A percentile compares a stretch with the other conserved stretches of the same genome.
phyloP scores from a whole-genome alignment of 2,329 filamentous ascomycete genomes.

The Chaetomiaceae sp. region DNA sequence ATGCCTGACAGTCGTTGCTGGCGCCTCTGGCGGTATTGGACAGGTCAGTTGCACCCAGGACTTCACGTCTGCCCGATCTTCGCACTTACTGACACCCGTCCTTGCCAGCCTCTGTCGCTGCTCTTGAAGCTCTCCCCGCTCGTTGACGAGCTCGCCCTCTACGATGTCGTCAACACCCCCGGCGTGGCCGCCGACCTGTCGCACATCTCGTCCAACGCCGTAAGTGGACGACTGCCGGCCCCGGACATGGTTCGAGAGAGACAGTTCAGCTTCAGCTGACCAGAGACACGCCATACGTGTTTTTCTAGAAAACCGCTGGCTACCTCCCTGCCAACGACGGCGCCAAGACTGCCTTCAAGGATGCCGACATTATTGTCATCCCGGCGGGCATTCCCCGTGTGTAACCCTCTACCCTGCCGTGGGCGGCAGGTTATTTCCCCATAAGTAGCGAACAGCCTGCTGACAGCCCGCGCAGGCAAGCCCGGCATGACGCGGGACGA shows the following conservation, averaged over 20 bases:
- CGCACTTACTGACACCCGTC: slow-evolving; percentile 23
- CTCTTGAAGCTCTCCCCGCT: slow-evolving; percentile 86
- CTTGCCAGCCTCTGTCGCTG: slow-evolving; percentile 77
- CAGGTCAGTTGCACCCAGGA: slow-evolving; percentile 78
- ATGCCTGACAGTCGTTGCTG: slow-evolving; percentile 63
- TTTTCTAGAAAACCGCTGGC: slow-evolving; percentile 72
- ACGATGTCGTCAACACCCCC: slow-evolving; percentile 98
- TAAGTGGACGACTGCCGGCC: slow-evolving; percentile 32
- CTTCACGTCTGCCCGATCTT: no score
- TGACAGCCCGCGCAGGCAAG: slow-evolving; percentile 61
- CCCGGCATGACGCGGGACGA: slow-evolving; percentile 99
- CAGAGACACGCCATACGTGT: no score
- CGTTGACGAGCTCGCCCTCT: slow-evolving; percentile 88
- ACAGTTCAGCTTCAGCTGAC: not conserved
- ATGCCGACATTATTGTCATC: slow-evolving; percentile 93
- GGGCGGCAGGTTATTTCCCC: no score
- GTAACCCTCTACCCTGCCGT: slow-evolving; percentile 30
- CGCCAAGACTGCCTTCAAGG: slow-evolving; percentile 80
- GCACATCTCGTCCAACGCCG: slow-evolving; percentile 89
- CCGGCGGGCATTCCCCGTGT: slow-evolving; percentile 95
- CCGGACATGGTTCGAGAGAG: no score
- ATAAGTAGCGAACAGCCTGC: not conserved
- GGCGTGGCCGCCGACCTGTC: slow-evolving; percentile 94
- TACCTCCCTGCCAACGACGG: slow-evolving; percentile 83
- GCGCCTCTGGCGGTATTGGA: slow-evolving; percentile 96